Conservation (phyloP, 495 filamentous ascomycete species). For the Lophium mytilinum region DNA sequence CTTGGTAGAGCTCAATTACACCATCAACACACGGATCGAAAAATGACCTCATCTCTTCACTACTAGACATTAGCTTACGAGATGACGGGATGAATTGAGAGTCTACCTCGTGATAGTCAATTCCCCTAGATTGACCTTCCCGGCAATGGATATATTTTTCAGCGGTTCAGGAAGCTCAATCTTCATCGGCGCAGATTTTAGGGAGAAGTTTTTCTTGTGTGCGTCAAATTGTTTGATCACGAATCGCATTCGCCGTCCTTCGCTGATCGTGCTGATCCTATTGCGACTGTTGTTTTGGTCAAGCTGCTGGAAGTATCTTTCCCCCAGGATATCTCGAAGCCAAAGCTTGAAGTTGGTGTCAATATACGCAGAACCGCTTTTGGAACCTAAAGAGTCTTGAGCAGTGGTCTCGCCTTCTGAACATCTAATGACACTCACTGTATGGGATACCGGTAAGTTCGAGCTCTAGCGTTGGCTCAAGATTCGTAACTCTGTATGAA, state of each 20-base stretch:
- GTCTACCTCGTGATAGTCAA: conserved; percentile 10
- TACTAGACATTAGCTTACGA: not conserved
- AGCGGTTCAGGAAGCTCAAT: conserved; percentile 16
- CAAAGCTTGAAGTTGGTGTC: conserved; percentile 15
- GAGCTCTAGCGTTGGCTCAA: conserved; percentile 8
- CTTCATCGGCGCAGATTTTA: not conserved
- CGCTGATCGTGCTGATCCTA: conserved; percentile 10
- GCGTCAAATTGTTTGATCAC: conserved; percentile 15
- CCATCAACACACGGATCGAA: conserved; percentile 11
- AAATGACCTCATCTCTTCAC: conserved; percentile 6
- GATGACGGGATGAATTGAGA: not conserved
- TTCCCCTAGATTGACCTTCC: conserved; percentile 10
- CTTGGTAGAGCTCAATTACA: conserved; percentile 4
- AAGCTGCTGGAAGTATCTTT: conserved; percentile 2
- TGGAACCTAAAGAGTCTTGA: conserved; percentile 1
- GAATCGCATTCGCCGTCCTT: conserved; percentile 10
- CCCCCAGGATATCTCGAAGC: conserved; percentile 9
- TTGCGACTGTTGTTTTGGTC: conserved; percentile 1
- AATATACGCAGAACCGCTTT: conserved; percentile 20
- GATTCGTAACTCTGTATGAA: conserved; percentile 11
- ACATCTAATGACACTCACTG: not conserved
- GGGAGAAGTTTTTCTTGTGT: conserved; percentile 1
- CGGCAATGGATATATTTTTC: conserved; percentile 6
- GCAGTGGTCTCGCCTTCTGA: not conserved
- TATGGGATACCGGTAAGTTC: conserved; percentile 8